Base-by-base conservation (phyloP, 2,329 filamentous ascomycete species). In the Dactylellina parvicollis region DNA sequence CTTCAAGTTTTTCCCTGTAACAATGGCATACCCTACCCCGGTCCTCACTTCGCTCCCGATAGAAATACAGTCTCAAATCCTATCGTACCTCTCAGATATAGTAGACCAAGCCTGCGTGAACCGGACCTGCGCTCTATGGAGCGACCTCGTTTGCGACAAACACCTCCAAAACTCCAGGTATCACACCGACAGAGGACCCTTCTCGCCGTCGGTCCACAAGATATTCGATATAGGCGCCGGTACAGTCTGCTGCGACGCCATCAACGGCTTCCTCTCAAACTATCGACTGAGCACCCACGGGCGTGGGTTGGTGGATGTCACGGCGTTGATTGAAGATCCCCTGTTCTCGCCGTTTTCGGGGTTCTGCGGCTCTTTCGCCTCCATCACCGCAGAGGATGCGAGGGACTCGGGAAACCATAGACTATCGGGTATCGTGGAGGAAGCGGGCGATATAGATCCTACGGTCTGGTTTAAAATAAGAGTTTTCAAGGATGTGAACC, bases 391-490 rank as follows among this genome's bases (percentile, higher is more conserved):
- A 10, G 34, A 56, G 20, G 36, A 42, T 26, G 52, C 10, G 52
- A 56, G 26, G 22, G 47, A 50, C 26, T 24, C 47, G 8, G 47
- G 47, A 14, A 32, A 32, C 1, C 1, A 30, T 9, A 32, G 18
- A 7, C 14, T 10, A 20, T 18, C 26, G 9, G 14, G 14, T 8
- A 26, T 18, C n/a, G 14, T 18, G 14, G 12, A 16, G 7, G 47
- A 50, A 4, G 9, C 3, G 10, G 50, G 28, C 18, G 30, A 36
- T 4, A 30, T 9, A 4, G 50, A 56, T 18, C 52, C 52, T 4
- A 56, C 52, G 34, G 52, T 56, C 14, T 56, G 52, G 52, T 56
- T 56, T 32, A 56, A 56, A 40, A 56, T 56, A 22, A 32, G 52
- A 9, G 42, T 42, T 12, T 18, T 56, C 3, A 56, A 56, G 20